Base-by-base conservation (phyloP, 2,329 filamentous ascomycete genomes). In the Cladosporium colombiae region DNA sequence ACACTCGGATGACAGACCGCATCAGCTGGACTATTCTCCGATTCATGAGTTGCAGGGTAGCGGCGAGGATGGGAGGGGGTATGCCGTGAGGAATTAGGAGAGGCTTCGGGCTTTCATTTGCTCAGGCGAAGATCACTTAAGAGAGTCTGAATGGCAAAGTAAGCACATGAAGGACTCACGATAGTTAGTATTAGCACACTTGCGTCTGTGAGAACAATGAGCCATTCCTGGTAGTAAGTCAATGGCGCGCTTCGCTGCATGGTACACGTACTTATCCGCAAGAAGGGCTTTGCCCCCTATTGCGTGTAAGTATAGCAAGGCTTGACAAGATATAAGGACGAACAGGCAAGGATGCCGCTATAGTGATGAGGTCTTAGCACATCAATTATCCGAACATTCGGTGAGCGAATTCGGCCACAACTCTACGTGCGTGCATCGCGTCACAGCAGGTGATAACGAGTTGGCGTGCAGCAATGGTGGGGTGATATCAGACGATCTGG, bases 31-130 rank as follows among this genome's bases (percentile, higher is more conserved):
- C 16, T 31, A 35, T 46, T 44, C 50, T 25, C 33, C 50, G 10
- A 33, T 63, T 23, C 61, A 63, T 46, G 61, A 63, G 27, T 40
- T 63, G 61, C 50, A 40, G 5, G 61, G 61, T 6, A 55, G 21
- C 16, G 50, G 11, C 35, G 40, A n/a, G 31, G 49, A 29, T 35
- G 50, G 60, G 18, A 46, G 29, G 29, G 18, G 44, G 3, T 62
- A 62, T 56, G 31, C 31, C 7, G 37, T 40, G 31, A 52, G 61
- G 49, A 63, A 33, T 63, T 63, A 33, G 29, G 35, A 14, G 7
- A 16, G 7, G 8, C 29, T 31, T 33, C 37, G 37, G 40, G 3
- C 0, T 3, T 21, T 2, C 8, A 21, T 21, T 11, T 46, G 40
- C n/a, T 5, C 13, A 1, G 8, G 40, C 21, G 40, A 21, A 21